A percentile compares a stretch with the other conserved stretches of the same genome.
These are phyloP conservation scores for Angophora floribunda DNA, from an alignment of 345 rosid genomes.

Conservation along the genomic window DNA sequence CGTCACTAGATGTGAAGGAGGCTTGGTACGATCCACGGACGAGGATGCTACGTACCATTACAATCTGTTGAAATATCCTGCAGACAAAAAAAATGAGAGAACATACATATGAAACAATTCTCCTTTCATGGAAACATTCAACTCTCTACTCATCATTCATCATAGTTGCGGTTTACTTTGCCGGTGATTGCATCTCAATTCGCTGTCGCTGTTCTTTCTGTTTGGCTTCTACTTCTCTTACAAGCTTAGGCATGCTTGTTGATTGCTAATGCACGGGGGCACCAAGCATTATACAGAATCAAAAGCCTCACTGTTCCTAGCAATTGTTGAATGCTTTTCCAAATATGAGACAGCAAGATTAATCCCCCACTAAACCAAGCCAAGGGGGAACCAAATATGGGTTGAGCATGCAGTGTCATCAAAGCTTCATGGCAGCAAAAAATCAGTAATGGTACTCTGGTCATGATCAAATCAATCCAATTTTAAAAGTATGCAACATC, in stretches of 20 bases:
- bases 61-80: background rate
- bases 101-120: background rate
- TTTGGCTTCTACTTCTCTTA: background rate
- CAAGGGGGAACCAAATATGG: background rate
- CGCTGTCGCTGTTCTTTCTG: background rate
- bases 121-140: background rate
- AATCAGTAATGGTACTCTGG: background rate
- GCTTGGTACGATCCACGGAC: background rate
- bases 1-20: background rate
- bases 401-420: background rate
- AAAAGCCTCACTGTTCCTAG: background rate
- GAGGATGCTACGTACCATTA: background rate
- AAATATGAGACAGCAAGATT: background rate
- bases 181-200: background rate
- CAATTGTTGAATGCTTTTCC: background rate
- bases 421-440: background rate
- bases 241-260: background rate
- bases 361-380: background rate
- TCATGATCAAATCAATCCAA: background rate
- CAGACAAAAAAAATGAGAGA: background rate
- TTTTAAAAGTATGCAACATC: background rate
- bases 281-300: background rate
- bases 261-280: background rate
- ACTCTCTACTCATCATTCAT: background rate
- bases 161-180: fast-evolving